Conservation (phyloP, 1,284 basidiomycete genomes). For the Gomphus bonarii region DNA sequence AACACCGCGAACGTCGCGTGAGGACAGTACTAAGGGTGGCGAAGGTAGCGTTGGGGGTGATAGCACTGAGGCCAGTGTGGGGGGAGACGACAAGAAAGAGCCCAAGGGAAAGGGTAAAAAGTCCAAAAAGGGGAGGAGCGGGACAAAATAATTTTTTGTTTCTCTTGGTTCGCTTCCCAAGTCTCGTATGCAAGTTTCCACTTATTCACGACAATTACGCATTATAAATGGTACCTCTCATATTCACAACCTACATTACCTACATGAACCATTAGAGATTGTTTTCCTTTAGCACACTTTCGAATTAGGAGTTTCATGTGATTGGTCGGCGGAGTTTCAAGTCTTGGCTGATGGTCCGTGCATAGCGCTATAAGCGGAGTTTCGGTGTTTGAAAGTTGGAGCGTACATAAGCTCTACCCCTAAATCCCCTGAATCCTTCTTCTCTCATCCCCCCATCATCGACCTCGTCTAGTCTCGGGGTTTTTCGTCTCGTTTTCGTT, state of each 20-base stretch:
- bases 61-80: background rate
- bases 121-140: background rate
- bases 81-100: constrained; percentile 6
- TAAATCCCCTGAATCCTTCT: background rate
- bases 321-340: background rate
- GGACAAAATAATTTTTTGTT: background rate
- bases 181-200: background rate
- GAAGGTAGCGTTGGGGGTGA: constrained; percentile 22
- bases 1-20: constrained; percentile 11
- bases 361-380: background rate
- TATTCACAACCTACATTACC: background rate
- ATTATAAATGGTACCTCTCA: background rate
- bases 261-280: background rate
- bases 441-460: constrained; percentile 6
- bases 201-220: constrained; percentile 1
- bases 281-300: background rate
- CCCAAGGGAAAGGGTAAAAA: constrained; percentile 2
- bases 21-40: constrained; percentile 14
- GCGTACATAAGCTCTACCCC: constrained; percentile 1
- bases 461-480: background rate
- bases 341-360: constrained; percentile 3
- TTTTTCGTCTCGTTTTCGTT: constrained; percentile 7
- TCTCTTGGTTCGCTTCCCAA: too few species aligned
- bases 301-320: background rate
- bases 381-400: constrained; percentile 3